Evolutionary conservation across 2,329 filamentous ascomycete genomes (phyloP).

Genomic region (Chaetothyriales sp.): DNA sequence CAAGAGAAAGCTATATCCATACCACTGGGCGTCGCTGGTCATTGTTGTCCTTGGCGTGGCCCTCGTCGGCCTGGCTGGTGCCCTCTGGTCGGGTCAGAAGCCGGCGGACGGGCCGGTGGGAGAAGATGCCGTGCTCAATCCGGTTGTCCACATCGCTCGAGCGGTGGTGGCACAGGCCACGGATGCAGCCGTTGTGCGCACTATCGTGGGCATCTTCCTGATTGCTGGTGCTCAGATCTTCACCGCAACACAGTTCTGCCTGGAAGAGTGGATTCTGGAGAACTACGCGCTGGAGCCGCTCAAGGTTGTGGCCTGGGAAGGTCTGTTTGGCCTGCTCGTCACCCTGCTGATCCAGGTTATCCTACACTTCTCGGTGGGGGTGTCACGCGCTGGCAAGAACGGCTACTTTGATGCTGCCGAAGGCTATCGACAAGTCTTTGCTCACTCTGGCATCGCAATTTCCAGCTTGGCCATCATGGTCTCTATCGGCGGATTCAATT

Average conservation of each 20-base stretch:
- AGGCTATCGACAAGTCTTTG: conserved; percentile 65
- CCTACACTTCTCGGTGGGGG: conserved; percentile 61
- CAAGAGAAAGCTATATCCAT: conserved; percentile 60
- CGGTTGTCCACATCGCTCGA: conserved; percentile 20
- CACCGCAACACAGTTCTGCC: conserved; percentile 87
- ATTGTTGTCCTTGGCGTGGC: conserved; percentile 80
- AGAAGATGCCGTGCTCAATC: conserved; percentile 19
- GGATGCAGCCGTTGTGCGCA: conserved; percentile 46
- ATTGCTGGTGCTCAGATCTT: conserved; percentile 95
- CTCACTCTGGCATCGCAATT: conserved; percentile 53
- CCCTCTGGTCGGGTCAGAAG: conserved; percentile 49
- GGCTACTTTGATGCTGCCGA: conserved; percentile 86
- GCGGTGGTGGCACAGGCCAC: conserved; percentile 28
- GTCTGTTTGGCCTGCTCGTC: conserved; percentile 70
- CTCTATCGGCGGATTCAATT: conserved; percentile 98
- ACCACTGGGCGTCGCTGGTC: conserved; percentile 81
- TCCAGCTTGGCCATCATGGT: conserved; percentile 89
- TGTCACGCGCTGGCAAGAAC: conserved; percentile 54
- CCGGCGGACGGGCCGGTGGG: conserved; percentile 15
- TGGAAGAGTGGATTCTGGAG: conserved; percentile 86
- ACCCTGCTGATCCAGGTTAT: conserved; percentile 68
- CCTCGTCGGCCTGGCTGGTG: conserved; percentile 76
- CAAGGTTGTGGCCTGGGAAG: conserved; percentile 90
- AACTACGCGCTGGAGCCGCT: conserved; percentile 69
- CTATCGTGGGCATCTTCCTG: conserved; percentile 68